Evolutionary conservation across 176 grass and related monocot species (phyloP), one percentile per base, ranked within the genome.

Genomic region (Eragrostis nindensis): DNA sequence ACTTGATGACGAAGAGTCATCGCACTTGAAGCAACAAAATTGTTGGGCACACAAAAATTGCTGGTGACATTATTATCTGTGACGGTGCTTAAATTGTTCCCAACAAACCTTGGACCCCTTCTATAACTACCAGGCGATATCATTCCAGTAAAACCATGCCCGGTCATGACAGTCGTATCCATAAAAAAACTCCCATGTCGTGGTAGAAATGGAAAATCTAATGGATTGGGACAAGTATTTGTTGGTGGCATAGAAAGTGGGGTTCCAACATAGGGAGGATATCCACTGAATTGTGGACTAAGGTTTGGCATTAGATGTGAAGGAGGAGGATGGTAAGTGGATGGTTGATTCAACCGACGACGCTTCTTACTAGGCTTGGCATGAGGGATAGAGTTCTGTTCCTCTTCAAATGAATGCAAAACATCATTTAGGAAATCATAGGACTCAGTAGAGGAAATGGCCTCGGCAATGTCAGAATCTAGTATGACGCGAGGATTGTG

Each of bases 351-450:
- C 0, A 11, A 11, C 4, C 3, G 45, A 15, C 7, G 22, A 8
- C 6, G 9, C 18, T 62, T 81, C 24, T 9, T 38, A 12, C 4
- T 22, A 12, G 11, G 19, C 2, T 13, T 48, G 1, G 15, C 56
- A 24, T 0, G 15, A 42, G 70, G 15, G 14, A 4, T 1, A 11
- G n/a, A 42, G 6, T 29, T 27, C 6, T 64, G 30, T 19, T 52
- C n/a, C 0, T 11, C 45, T 16, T 2, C 6, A 27, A 64, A 16
- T 14, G 8, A 3, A 8, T 26, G 46, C 0, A 82, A 9, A 18
- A 21, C 2, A 50, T 74, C 70, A 1, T 65, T 14, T 22, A 82
- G 32, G 22, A 82, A 82, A 71, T 29, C 30, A n/a, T 74, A 82
- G 0, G 29, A 74, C n/a, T 53, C 3, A 0, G 6, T 74, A 4